These are phyloP conservation scores for Zoysia matrella DNA, from an alignment of 202 grass and related monocot species.

Conservation along the genomic window DNA sequence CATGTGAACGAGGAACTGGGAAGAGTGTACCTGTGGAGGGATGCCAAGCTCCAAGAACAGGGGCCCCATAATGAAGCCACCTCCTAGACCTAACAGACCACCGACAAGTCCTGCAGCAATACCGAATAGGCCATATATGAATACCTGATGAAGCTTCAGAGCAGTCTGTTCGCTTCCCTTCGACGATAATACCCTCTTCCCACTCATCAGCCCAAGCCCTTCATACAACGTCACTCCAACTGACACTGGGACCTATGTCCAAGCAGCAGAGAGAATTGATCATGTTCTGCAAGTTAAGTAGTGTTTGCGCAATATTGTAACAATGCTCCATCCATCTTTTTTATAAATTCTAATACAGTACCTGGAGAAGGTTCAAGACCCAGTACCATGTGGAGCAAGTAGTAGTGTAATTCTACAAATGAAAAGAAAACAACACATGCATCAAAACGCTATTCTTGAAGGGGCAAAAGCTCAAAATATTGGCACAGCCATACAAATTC, in stretches of 20 bases:
- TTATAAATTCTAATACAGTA: neutral
- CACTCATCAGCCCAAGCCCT: constrained; percentile 74
- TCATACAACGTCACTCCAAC: constrained; percentile 78
- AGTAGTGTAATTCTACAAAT: too few relatives aligned
- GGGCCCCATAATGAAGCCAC: constrained; percentile 90
- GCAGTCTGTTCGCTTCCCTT: constrained; percentile 66
- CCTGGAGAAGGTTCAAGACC: too few relatives aligned
- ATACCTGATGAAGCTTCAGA: constrained; percentile 67
- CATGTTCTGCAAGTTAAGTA: constrained; percentile 4
- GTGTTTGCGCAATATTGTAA: constrained; percentile 18
- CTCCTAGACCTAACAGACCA: constrained; percentile 85
- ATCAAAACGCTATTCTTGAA: too few relatives aligned
- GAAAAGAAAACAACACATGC: too few relatives aligned
- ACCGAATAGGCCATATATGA: constrained; percentile 63
- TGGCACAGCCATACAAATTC: too few relatives aligned
- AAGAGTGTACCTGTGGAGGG: constrained; percentile 68
- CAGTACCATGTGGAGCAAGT: too few relatives aligned
- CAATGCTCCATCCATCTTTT: constrained; percentile 22
- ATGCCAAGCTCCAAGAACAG: constrained; percentile 91
- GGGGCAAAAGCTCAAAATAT: too few relatives aligned
- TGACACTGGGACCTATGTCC: constrained; percentile 73
- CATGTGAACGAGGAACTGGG: neutral
- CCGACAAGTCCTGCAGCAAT: constrained; percentile 70
- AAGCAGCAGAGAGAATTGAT: constrained; percentile 43
- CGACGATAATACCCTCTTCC: constrained; percentile 72